Base-by-base conservation (phyloP, 169 alveolate genomes). In the Babesia bigemina region DNA sequence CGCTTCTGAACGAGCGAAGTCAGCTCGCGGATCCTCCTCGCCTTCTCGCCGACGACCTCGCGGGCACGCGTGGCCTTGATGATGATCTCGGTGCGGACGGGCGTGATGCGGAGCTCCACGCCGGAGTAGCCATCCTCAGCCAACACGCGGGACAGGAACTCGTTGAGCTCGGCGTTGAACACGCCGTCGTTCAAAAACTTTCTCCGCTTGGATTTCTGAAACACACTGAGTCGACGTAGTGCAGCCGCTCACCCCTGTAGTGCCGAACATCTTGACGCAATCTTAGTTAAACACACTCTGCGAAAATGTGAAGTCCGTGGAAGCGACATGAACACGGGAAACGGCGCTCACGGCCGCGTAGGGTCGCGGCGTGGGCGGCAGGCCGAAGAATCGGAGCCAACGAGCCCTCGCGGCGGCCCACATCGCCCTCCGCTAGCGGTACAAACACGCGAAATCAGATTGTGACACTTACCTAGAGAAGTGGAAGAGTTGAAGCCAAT, bases 81-180 rank as follows among this genome's bases (percentile, higher is more conserved):
- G 88, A 96, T 94, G 91, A 97, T 95, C 90, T 96, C 98, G 53
- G 99, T 96, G 42, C 96, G 86, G 76, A 89, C 96, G 45, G 96
- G 96, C 74, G 98, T 97, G 63, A 91, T 95, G 60, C 98, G 89
- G 57, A 96, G 98, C 88, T 97, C 99, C 28, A 97, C 98, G 56
- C 99, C 99, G 28, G 99, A 97, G 87, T 96, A 97, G 39, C 99
- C 99, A 83, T 96, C 99, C 72, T 97, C 99, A 17, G 98, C 99
- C 60, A 98, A 94, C 36, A 97, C 93, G 66, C 98, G 93, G 57
- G 98, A 94, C 58, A 98, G 95, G 92, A 98, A 96, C 83, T 97
- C 99, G 88, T 97, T 97, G 70, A 98, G 94, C 91, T 98, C 99
- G 53, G 99, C 99, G 86, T 97, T 90, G 96, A 97, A 97, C 70